phyloP scores from a whole-genome alignment of 495 filamentous ascomycete species.

The Darksidea phi region DNA sequence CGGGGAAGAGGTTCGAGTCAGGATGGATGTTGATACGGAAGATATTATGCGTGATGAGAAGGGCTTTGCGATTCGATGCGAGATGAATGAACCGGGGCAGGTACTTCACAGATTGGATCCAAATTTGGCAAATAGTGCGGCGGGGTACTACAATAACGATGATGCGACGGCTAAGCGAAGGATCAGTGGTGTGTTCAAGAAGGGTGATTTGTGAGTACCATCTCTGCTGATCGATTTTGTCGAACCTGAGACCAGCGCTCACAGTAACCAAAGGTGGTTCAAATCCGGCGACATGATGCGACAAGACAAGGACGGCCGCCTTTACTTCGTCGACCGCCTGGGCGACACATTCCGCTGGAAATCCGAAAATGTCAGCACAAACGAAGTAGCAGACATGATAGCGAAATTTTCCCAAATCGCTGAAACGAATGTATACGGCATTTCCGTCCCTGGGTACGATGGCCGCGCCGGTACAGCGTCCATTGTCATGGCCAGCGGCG shows the following conservation, averaged over 20 bases:
- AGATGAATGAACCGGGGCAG: conserved; percentile 28
- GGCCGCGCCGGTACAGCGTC: conserved; percentile 28
- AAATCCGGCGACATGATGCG: conserved; percentile 35
- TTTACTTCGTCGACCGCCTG: conserved; percentile 53
- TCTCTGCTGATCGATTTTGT: too few species aligned
- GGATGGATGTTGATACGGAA: conserved; percentile 42
- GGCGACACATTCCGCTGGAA: conserved; percentile 97
- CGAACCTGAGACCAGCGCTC: too few species aligned
- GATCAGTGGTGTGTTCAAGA: conserved; percentile 34
- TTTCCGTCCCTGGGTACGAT: conserved; percentile 37
- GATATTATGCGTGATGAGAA: conserved; percentile 39
- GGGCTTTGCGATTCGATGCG: conserved; percentile 29
- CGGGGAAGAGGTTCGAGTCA: conserved; percentile 35
- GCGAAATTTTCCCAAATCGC: conserved; percentile 39
- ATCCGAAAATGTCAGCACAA: conserved; percentile 62
- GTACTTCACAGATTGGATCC: conserved; percentile 31
- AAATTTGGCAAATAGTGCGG: conserved; percentile 6
- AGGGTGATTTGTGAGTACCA: conserved; percentile 38
- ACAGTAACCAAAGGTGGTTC: conserved; percentile 27
- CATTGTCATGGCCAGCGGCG: conserved; percentile 30
- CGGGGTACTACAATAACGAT: conserved; percentile 31
- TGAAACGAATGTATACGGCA: conserved; percentile 45
- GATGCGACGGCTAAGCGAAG: conserved; percentile 23
- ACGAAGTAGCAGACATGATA: conserved; percentile 42
- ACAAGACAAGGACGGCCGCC: conserved; percentile 22